Base-by-base conservation (phyloP, 1,139 yeast species). In the Yamadazyma songkhlaensis region DNA sequence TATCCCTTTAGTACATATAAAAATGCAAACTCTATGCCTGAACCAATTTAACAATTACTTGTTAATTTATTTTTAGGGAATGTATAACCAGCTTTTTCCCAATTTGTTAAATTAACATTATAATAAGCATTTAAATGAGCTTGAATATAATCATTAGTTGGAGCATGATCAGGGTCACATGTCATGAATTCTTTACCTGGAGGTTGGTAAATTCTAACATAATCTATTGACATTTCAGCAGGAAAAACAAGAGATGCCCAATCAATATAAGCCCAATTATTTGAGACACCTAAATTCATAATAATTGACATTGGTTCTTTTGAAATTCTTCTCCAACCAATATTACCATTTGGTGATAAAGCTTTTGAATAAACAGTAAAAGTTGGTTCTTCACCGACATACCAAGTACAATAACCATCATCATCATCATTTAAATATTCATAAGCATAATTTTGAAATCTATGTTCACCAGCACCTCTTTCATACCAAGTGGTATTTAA, bases 231-330 rank as follows among this genome's bases (percentile, higher is more conserved):
- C 72, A 86, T 62, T 3, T 72, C 71, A 3, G 75, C 72, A 1
- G 96, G 96, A 73, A 87, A 86, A 29, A 60, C 55, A 32, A 87
- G 60, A 10, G 78, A 67, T 25, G 75, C 71, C 94, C 95, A 85
- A 57, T 84, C 85, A 46, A 87, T 85, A 55, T 83, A 82, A 1
- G 87, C 83, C 95, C 95, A 87, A 39, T 79, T 77, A 46, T 80
- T 79, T 6, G 95, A 86, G 36, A 87, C 62, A 59, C 94, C 96
- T 59, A 87, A 60, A 57, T 87, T 87, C 68, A 87, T 56, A 45
- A 88, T 67, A 27, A 88, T 67, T 2, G 88, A 72, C 95, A 88
- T 85, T 43, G 96, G 96, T 57, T 88, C 96, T 57, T 83, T 81
- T 11, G 92, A 73, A 34, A 88, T 74, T 40, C 72, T 58, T 54